Evolutionary conservation across 805 yeast genomes (phyloP).

Genomic region (Hanseniaspora clermontiae): DNA sequence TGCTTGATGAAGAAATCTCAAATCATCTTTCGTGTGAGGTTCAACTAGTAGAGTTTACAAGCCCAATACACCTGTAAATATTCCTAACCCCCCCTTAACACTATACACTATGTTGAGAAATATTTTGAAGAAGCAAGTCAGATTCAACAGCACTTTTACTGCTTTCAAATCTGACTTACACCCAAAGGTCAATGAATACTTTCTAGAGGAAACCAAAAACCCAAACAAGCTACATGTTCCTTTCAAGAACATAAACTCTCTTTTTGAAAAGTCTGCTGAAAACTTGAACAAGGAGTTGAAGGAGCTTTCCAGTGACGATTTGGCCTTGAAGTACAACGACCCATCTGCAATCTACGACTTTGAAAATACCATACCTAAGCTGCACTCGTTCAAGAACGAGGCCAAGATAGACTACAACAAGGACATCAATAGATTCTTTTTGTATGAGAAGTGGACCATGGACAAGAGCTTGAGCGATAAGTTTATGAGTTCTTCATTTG

Average conservation of each 20-base stretch:
- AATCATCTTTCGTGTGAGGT: neutral
- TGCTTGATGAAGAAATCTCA: too few relatives aligned
- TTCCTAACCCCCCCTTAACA: neutral
- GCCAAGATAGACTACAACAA: constrained; percentile 1
- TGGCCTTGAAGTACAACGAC: neutral
- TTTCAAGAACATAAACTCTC: neutral
- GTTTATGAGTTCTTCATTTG: neutral
- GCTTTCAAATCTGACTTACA: neutral
- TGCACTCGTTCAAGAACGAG: constrained; percentile 1
- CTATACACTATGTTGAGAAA: neutral
- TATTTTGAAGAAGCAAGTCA: neutral
- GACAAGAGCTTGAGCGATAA: neutral
- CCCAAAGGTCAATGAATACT: neutral
- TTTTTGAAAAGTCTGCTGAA: neutral
- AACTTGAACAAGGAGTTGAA: neutral
- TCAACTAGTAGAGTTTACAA: too few relatives aligned
- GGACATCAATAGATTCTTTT: constrained; percentile 7
- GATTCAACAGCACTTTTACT: neutral
- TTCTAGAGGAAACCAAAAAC: neutral
- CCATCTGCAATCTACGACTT: constrained; percentile 1
- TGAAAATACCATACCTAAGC: constrained; percentile 6
- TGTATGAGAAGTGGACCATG: constrained; percentile 8
- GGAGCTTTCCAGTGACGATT: neutral
- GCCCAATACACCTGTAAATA: neutral
- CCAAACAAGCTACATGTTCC: neutral